Percentiles rank a stretch among this genome's conserved stretches.
These are phyloP conservation scores for Catunica adiposa DNA, from an alignment of 2,329 filamentous ascomycete genomes.

Conservation along the genomic window DNA sequence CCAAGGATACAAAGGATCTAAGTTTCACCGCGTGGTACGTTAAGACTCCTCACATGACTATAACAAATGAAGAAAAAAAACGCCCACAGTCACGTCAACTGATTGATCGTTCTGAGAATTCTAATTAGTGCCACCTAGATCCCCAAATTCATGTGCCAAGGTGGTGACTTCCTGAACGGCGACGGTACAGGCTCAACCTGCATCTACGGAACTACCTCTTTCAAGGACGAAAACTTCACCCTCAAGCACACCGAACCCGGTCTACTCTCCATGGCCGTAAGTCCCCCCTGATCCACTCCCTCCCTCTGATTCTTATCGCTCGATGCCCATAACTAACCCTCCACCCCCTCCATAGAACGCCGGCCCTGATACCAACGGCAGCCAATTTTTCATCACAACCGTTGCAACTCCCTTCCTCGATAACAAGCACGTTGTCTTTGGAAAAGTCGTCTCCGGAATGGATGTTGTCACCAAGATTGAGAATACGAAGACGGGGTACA, in stretches of 20 bases:
- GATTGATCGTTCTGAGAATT: too few relatives aligned
- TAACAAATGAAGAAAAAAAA: too few relatives aligned
- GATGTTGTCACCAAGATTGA: constrained; percentile 88
- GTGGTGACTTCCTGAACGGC: constrained; percentile 86
- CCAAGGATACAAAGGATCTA: constrained; percentile 86
- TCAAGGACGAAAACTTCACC: constrained; percentile 80
- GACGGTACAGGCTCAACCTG: constrained; percentile 77
- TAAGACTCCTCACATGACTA: constrained; percentile 1
- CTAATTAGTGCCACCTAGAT: constrained; percentile 39
- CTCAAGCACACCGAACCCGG: constrained; percentile 65
- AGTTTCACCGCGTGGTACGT: constrained; percentile 76
- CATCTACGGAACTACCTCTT: constrained; percentile 74
- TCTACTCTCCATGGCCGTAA: constrained; percentile 80
- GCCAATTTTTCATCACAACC: constrained; percentile 94
- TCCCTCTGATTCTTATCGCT: too few relatives aligned
- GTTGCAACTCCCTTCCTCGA: constrained; percentile 76
- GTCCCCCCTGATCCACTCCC: constrained; percentile 27
- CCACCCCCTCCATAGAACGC: constrained; percentile 51
- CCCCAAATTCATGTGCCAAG: constrained; percentile 93
- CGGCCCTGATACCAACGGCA: constrained; percentile 82
- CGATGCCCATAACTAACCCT: too few relatives aligned
- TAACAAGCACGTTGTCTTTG: constrained; percentile 90
- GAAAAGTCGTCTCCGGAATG: constrained; percentile 75
- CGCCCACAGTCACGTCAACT: too few relatives aligned
- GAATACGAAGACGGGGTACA: constrained; percentile 63